These are phyloP conservation scores for Mycena floridula DNA, from an alignment of 768 basidiomycete genomes.

Conservation along the genomic window DNA sequence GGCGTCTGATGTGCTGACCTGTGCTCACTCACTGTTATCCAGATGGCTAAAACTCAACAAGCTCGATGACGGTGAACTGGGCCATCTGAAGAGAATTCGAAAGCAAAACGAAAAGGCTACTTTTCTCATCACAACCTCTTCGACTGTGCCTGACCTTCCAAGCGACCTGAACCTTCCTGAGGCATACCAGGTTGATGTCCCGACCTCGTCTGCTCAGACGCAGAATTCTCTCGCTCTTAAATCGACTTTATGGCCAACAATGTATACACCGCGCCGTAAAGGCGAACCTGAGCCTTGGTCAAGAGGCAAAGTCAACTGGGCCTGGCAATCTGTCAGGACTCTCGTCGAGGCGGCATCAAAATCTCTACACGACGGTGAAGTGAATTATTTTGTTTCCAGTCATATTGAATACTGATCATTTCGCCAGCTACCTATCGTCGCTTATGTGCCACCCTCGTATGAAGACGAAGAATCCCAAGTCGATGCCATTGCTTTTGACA, in stretches of 20 bases:
- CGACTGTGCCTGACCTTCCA: conserved; percentile 44
- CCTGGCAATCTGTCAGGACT: conserved; percentile 55
- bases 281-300: conserved; percentile 67
- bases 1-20: neutral
- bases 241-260: conserved; percentile 79
- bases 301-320: conserved; percentile 64
- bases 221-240: conserved; percentile 59
- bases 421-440: conserved; percentile 66
- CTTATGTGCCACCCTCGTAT: conserved; percentile 57
- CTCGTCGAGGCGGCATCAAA: conserved; percentile 44
- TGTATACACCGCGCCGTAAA: conserved; percentile 64
- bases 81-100: conserved; percentile 75
- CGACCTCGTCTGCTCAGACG: conserved; percentile 62
- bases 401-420: conserved; percentile 1
- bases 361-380: conserved; percentile 53
- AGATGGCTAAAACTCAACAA: conserved; percentile 69
- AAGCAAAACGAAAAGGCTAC: conserved; percentile 41
- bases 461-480: conserved; percentile 17
- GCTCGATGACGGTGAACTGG: conserved; percentile 54
- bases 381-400: conserved; percentile 21
- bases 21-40: neutral
- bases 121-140: conserved; percentile 46
- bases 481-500: conserved; percentile 52
- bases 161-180: conserved; percentile 33
- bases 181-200: conserved; percentile 59